Conservation (phyloP, 2,329 filamentous ascomycete genomes). For the Calonectria henricotiae region DNA sequence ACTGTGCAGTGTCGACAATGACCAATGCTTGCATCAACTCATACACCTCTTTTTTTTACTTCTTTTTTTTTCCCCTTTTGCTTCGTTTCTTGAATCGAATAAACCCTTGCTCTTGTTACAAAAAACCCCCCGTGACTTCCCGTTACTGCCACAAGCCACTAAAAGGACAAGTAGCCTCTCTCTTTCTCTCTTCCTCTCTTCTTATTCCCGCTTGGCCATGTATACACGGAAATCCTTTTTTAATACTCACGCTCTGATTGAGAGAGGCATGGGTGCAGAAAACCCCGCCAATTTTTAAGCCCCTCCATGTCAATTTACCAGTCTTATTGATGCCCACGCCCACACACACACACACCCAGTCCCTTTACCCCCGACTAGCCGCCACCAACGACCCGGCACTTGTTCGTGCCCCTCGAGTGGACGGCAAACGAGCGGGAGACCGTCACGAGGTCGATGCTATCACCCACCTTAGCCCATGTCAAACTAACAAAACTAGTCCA, state of each 20-base stretch:
- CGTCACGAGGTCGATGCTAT: conserved; percentile 4
- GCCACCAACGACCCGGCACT: conserved; percentile 11
- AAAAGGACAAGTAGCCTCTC: neutral
- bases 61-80: neutral
- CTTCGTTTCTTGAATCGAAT: neutral
- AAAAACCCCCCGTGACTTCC: neutral
- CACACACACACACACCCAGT: neutral
- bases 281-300: conserved; percentile 22
- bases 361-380: neutral
- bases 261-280: conserved; percentile 15
- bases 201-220: neutral
- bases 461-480: conserved; percentile 3
- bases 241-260: neutral
- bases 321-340: conserved; percentile 7
- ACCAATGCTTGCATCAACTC: neutral
- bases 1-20: neutral
- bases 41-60: neutral
- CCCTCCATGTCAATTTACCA: conserved; percentile 12
- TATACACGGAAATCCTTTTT: conserved; percentile 44
- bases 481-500: neutral
- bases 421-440: conserved; percentile 1
- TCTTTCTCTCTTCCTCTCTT: neutral
- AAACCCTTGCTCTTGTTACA: neutral
- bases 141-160: conserved; percentile 32
- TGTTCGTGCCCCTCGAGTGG: neutral